Base-by-base conservation (phyloP, 441 rosid genomes). In the Gossypium trilobum region DNA sequence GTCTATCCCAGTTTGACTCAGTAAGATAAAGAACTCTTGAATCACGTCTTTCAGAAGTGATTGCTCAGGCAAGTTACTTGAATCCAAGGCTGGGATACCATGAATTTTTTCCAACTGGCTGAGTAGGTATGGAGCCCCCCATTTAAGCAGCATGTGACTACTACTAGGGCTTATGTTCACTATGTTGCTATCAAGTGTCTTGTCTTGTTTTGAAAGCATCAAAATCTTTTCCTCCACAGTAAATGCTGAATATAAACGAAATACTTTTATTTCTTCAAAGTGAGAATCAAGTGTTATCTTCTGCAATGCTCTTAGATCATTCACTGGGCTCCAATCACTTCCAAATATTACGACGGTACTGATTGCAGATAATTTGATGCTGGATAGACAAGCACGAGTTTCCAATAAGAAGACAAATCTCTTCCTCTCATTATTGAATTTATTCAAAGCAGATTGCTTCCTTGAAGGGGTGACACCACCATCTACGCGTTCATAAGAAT, bases 391-490 rank as follows among this genome's bases (percentile, higher is more conserved):
- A 78, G 97, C 93, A 73, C 97, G 91, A 52, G 81, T 87, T 84
- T 92, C 99, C 79, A 95, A 80, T 73, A 95, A 79, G 76, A 95
- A 84, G 74, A 92, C 87, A 84, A 88, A 95, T 74, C 91, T 89
- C 61, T 80, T 82, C 55, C 77, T 79, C 74, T 87, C 87, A 75
- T 80, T 89, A 78, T 95, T 95, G 86, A 91, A 95, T 70, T 79
- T 89, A 67, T 82, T 76, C 52, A 88, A 68, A 27, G 95, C 93
- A 76, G 81, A 75, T 68, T 77, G 82, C 85, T 86, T 91, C 82
- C 84, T 88, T 74, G 86, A 42, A 65, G 72, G 75, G 44, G 22
- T 5, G 73, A 86, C 78, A 71, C 78, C 77, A 51, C 82, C 83
- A 68, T 88, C 93, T 75, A 87, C 73, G 54, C 98, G 91, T 76